A percentile compares a stretch with the other conserved stretches of the same genome.
These are phyloP conservation scores for Mucor lusitanicus DNA, from an alignment of 371 early-diverging fungal species.

Conservation along the genomic window DNA sequence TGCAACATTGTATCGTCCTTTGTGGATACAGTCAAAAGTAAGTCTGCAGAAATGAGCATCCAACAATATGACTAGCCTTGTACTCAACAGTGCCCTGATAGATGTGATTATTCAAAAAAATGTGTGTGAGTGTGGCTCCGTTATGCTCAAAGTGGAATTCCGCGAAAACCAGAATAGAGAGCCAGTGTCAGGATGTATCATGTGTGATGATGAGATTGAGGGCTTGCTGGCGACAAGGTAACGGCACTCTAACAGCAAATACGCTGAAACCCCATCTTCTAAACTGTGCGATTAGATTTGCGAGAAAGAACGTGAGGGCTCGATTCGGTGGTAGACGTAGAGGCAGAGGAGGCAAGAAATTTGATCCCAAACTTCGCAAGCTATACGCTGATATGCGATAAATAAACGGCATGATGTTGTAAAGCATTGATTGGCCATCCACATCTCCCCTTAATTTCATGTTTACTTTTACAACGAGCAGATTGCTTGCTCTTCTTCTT, in stretches of 20 bases:
- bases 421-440: slow-evolving; percentile 1
- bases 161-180: slow-evolving; percentile 48
- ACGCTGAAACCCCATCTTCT: no score
- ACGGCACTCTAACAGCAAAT: no score
- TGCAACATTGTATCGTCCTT: slow-evolving; percentile 52
- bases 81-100: background rate
- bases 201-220: slow-evolving; percentile 54
- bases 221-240: slow-evolving; percentile 43
- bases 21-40: slow-evolving; percentile 48
- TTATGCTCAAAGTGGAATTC: slow-evolving; percentile 45
- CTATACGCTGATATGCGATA: slow-evolving; percentile 29
- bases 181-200: slow-evolving; percentile 44
- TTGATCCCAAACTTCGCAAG: slow-evolving; percentile 21
- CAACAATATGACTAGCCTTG: no score
- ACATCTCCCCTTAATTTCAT: background rate
- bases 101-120: slow-evolving; percentile 34
- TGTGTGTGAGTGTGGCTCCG: slow-evolving; percentile 47
- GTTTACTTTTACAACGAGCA: background rate
- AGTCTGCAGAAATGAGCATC: background rate
- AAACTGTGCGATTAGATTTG: slow-evolving; percentile 13
- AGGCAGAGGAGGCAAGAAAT: slow-evolving; percentile 18
- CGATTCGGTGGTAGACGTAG: slow-evolving; percentile 14
- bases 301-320: slow-evolving; percentile 17
- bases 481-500: background rate
- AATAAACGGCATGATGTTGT: background rate